These are phyloP conservation scores for Penicillium concentricum DNA, from an alignment of 2,329 filamentous ascomycete genomes.

Conservation along the genomic window DNA sequence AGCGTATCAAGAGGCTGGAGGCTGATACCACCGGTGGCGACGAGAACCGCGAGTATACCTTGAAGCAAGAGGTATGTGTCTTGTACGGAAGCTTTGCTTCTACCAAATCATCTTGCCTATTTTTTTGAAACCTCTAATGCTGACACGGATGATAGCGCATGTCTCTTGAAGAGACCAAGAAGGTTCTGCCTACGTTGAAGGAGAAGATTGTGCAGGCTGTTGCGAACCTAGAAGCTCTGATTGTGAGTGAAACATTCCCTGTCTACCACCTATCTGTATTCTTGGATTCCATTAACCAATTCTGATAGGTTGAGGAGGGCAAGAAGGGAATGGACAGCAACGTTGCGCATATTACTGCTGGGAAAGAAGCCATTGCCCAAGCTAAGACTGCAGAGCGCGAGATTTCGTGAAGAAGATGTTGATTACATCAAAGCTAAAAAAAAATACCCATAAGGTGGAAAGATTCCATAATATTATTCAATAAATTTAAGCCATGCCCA, in stretches of 20 bases:
- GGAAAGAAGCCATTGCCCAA: constrained; percentile 42
- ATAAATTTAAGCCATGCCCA: constrained; percentile 20
- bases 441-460: constrained; percentile 12
- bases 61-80: constrained; percentile 78
- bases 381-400: constrained; percentile 42
- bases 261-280: neutral
- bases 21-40: constrained; percentile 67
- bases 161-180: constrained; percentile 84
- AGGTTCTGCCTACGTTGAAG: constrained; percentile 71
- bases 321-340: constrained; percentile 41
- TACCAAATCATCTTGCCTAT: neutral
- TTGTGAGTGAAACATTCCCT: constrained; percentile 57
- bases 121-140: constrained; percentile 3
- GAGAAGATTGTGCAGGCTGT: constrained; percentile 70
- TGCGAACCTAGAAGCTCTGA: constrained; percentile 69
- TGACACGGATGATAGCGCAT: constrained; percentile 56
- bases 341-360: constrained; percentile 42
- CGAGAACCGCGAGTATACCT: constrained; percentile 72
- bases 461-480: constrained; percentile 14
- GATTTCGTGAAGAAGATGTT: constrained; percentile 30
- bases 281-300: constrained; percentile 1
- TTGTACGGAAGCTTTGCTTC: neutral
- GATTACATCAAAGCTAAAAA: neutral
- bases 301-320: constrained; percentile 38
- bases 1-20: constrained; percentile 67